A percentile compares a stretch with the other conserved stretches of the same genome.
Evolutionary conservation across 1,139 yeast species (phyloP).

Genomic region (Saccharomycopsis hybrid): DNA sequence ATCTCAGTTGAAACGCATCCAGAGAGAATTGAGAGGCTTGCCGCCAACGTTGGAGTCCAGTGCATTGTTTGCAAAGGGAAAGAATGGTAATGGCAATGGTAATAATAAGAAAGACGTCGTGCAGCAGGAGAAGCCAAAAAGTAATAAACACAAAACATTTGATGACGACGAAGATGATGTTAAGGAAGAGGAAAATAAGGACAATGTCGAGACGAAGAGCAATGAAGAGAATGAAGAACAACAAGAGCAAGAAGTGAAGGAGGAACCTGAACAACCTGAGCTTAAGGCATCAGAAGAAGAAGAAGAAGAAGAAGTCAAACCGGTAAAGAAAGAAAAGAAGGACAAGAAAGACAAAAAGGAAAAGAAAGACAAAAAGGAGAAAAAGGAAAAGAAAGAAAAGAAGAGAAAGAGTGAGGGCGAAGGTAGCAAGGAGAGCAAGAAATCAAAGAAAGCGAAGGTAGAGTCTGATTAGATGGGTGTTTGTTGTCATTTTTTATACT

Average conservation of each 20-base stretch:
- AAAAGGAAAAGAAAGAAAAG: conserved; percentile 23
- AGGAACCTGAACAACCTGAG: conserved; percentile 12
- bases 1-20: conserved; percentile 59
- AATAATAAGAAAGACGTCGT: conserved; percentile 22
- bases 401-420: conserved; percentile 27
- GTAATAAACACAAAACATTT: conserved; percentile 27
- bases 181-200: conserved; percentile 22
- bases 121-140: conserved; percentile 24
- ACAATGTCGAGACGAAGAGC: conserved; percentile 21
- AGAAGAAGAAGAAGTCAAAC: conserved; percentile 22
- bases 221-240: conserved; percentile 21
- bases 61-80: conserved; percentile 17
- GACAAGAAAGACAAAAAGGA: conserved; percentile 8
- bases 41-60: conserved; percentile 41
- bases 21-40: conserved; percentile 64
- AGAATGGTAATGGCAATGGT: conserved; percentile 12
- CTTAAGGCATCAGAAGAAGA: conserved; percentile 23
- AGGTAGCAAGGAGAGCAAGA: conserved; percentile 17
- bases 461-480: no score
- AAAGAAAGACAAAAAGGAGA: conserved; percentile 1
- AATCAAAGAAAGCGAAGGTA: conserved; percentile 17
- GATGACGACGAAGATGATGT: conserved; percentile 27
- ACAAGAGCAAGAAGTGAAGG: conserved; percentile 22
- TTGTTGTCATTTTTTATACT: no score
- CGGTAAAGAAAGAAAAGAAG: conserved; percentile 5